Evolutionary conservation across 1,284 basidiomycete species (phyloP), one percentile per base, ranked within the genome.

Genomic region (Kalmanozyma brasiliensis): DNA sequence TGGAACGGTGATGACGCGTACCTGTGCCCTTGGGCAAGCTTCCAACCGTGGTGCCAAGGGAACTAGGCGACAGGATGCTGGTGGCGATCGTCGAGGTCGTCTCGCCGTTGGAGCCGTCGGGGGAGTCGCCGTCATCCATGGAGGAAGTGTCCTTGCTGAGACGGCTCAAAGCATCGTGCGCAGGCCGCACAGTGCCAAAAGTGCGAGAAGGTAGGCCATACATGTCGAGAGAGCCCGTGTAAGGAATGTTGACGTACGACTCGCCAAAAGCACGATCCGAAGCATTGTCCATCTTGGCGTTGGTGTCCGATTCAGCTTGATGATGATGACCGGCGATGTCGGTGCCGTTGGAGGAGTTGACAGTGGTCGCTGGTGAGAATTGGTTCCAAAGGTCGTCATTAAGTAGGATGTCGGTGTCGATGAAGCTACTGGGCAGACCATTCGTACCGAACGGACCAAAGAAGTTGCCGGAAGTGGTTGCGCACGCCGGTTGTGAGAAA

Each of bases 321-420:
- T 57, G 49, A 14, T 61, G 58, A 10, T 42, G 36, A 11, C 55
- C 36, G 11, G 47, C 35, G 14, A 20, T 23, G 19, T 53, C 53
- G 4, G 41, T 30, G 24, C 45, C 42, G 42, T 49, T 45, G 37
- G 49, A 61, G 19, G 49, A 45, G 30, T 36, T 56, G 42, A 51
- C 42, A 33, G 43, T 49, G 29, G 59, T 42, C 9, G 53, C 62
- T n/a, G 58, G 52, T 1, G 70, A 64, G 32, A 73, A 60, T 34
- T 68, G 60, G 30, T 49, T 62, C 73, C 73, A 74, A 8, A 74
- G 61, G 22, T 74, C 68, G 37, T 74, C 64, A 32, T 68, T 74
- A 48, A 74, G 58, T n/a, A 74, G 52, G 29, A 72, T 68, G 24
- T 74, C 68, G 23, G 69, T 74, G 35, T 74, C 73, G 41, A 74